A percentile compares a stretch with the other conserved stretches of the same genome.
These are phyloP conservation scores for Sparassis latifolia DNA, from an alignment of 1,284 basidiomycete species.

Conservation along the genomic window DNA sequence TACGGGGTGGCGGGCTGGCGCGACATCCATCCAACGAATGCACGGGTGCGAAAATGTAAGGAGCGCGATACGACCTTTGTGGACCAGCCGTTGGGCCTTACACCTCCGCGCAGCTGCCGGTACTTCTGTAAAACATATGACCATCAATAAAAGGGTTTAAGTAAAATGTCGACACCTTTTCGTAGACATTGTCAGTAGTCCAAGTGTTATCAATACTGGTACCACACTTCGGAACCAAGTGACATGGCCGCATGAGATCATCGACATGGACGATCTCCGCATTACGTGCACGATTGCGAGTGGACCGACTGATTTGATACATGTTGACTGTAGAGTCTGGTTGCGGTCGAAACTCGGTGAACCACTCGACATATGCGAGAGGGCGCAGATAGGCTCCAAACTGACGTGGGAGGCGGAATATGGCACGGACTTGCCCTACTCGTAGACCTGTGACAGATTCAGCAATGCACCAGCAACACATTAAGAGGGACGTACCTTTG, in stretches of 20 bases:
- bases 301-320: constrained; percentile 5
- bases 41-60: too few relatives aligned
- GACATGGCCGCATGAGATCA: background rate
- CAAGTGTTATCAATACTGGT: too few relatives aligned
- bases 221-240: background rate
- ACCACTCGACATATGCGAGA: constrained; percentile 25
- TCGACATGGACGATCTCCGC: background rate
- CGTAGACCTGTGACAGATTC: background rate
- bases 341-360: constrained; percentile 7
- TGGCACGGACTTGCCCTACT: constrained; percentile 1
- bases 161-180: background rate
- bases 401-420: constrained; percentile 1
- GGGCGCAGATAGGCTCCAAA: background rate
- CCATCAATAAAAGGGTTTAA: background rate
- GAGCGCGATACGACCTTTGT: too few relatives aligned
- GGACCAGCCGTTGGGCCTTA: too few relatives aligned
- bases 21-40: too few relatives aligned
- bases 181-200: background rate
- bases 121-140: background rate
- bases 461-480: background rate
- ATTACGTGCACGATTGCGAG: background rate
- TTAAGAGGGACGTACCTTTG: background rate
- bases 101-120: too few relatives aligned
- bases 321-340: constrained; percentile 11
- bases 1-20: too few relatives aligned